Conservation (phyloP, 371 early-diverging fungal genomes). For the Saksenaea vasiformis region DNA sequence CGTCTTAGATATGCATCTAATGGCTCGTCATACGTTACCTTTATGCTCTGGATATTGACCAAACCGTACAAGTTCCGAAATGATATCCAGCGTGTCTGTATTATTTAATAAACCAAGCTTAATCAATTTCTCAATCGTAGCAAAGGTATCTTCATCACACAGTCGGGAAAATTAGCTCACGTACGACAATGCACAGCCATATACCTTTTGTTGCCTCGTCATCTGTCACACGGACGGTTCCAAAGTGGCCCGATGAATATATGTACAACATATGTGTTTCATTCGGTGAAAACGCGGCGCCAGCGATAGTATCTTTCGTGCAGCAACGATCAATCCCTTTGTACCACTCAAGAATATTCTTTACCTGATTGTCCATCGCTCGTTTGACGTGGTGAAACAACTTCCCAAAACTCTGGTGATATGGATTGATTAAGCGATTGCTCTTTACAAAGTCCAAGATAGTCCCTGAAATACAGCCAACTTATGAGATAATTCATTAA, state of each 20-base stretch:
- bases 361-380: slow-evolving; percentile 16
- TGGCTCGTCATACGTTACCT: slow-evolving; percentile 10
- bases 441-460: neutral
- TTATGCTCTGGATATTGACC: slow-evolving; percentile 12
- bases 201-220: slow-evolving; percentile 9
- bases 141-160: slow-evolving; percentile 6
- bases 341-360: neutral
- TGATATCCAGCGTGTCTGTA: slow-evolving; percentile 35
- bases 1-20: neutral
- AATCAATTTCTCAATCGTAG: slow-evolving; percentile 10
- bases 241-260: slow-evolving; percentile 31
- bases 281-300: slow-evolving; percentile 36
- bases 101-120: slow-evolving; percentile 37
- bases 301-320: slow-evolving; percentile 28
- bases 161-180: neutral
- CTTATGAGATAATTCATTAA: neutral
- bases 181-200: neutral
- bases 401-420: slow-evolving; percentile 24
- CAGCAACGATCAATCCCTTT: neutral
- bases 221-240: slow-evolving; percentile 28
- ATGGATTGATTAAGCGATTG: slow-evolving; percentile 8
- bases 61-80: slow-evolving; percentile 36
- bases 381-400: slow-evolving; percentile 13
- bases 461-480: neutral
- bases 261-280: slow-evolving; percentile 42